Evolutionary conservation across 371 early-diverging fungal genomes (phyloP).

Genomic region (Lichtheimia corymbifera): DNA sequence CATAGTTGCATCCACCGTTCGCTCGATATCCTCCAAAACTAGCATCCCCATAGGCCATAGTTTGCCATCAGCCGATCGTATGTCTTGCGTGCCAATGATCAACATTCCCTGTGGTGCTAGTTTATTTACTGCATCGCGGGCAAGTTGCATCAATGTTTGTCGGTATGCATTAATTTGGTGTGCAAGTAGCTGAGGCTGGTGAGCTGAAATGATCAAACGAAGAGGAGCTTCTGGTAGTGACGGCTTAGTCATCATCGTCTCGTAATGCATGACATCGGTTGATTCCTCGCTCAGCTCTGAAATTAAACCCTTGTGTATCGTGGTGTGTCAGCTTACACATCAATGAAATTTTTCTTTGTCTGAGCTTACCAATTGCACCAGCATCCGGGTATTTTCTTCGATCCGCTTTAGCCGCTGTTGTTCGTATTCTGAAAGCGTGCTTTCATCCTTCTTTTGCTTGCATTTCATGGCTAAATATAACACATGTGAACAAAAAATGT

Average conservation of each 20-base stretch:
- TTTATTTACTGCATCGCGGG: slow-evolving; percentile 50
- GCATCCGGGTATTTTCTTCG: slow-evolving; percentile 66
- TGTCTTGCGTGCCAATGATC: slow-evolving; percentile 74
- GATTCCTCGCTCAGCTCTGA: slow-evolving; percentile 80
- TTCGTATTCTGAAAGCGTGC: slow-evolving; percentile 59
- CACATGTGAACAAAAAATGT: no score
- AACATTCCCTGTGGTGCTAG: slow-evolving; percentile 67
- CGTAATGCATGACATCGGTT: slow-evolving; percentile 73
- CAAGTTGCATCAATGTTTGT: slow-evolving; percentile 59
- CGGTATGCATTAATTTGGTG: slow-evolving; percentile 62
- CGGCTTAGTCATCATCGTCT: slow-evolving; percentile 55
- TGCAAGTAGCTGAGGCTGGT: slow-evolving; percentile 48
- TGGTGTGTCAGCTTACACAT: background rate
- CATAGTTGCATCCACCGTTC: slow-evolving; percentile 49
- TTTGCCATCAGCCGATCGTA: slow-evolving; percentile 60
- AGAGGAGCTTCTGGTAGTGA: slow-evolving; percentile 40
- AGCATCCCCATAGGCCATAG: slow-evolving; percentile 79
- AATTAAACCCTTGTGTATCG: slow-evolving; percentile 59
- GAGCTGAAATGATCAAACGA: slow-evolving; percentile 63
- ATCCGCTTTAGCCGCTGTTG: slow-evolving; percentile 61
- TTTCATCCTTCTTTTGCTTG: slow-evolving; percentile 21
- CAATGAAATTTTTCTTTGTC: slow-evolving; percentile 1
- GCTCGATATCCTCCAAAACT: slow-evolving; percentile 74
- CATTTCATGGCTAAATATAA: background rate
- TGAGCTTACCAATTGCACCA: slow-evolving; percentile 59